phyloP scores from a whole-genome alignment of 768 basidiomycete genomes.

The Tricholoma hemisulphureum region DNA sequence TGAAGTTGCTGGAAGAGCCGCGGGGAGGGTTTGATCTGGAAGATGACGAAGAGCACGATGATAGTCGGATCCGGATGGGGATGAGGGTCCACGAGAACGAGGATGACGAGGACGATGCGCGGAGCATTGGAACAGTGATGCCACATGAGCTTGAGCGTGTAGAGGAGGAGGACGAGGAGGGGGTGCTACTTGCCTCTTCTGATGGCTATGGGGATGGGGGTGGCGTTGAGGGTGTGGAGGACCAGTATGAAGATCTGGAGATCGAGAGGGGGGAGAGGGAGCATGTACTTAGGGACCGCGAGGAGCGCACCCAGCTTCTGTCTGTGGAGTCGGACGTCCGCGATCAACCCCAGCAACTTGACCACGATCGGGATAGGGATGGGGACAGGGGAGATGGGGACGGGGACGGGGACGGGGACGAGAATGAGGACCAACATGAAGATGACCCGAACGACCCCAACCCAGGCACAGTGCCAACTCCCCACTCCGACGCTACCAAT shows the following conservation, averaged over 20 bases:
- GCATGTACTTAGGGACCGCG: neutral
- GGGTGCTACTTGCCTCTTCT: too few species aligned
- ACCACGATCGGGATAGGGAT: neutral
- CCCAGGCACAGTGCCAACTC: too few species aligned
- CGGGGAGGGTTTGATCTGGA: slow-evolving; percentile 32
- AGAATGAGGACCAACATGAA: neutral
- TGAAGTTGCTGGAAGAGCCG: slow-evolving; percentile 12
- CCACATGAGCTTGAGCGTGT: slow-evolving; percentile 70
- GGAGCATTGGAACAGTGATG: slow-evolving; percentile 70
- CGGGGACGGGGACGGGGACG: neutral
- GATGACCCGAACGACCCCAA: too few species aligned
- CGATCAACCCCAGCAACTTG: too few species aligned
- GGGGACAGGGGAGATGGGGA: neutral
- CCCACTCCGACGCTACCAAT: too few species aligned
- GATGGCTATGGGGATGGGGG: slow-evolving; percentile 22
- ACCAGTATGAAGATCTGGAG: slow-evolving; percentile 21
- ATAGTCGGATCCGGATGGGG: slow-evolving; percentile 6
- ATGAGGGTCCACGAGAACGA: slow-evolving; percentile 33
- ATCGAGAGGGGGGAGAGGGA: slow-evolving; percentile 1
- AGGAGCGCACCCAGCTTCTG: neutral
- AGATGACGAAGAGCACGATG: slow-evolving; percentile 34
- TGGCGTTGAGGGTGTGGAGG: slow-evolving; percentile 17
- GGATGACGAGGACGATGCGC: slow-evolving; percentile 71
- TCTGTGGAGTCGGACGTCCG: neutral
- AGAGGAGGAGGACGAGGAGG: slow-evolving; percentile 76